Base-by-base conservation (phyloP, 1,284 basidiomycete genomes). In the Sporisorium scitamineum region DNA sequence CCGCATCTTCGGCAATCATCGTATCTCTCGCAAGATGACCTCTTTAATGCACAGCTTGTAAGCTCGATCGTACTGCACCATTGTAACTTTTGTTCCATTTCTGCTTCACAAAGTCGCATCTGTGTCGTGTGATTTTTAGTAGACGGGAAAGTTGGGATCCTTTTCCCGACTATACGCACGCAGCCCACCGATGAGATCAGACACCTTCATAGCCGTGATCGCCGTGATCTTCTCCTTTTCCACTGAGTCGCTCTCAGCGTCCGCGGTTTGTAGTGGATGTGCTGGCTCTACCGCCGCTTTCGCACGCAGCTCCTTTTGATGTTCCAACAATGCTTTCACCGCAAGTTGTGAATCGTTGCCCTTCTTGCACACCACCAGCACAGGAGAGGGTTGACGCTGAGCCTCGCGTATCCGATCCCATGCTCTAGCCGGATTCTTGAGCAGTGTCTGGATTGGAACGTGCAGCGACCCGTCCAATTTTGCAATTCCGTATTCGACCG, bases 401-500 rank as follows among this genome's bases (percentile, higher is more conserved):
- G 39, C 54, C 14, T 50, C n/a, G 11, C 47, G 34, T 13, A 80
- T 71, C 51, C 42, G 24, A 10, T 87, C 81, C 37, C 89, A 59
- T 60, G 88, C 85, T 9, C 85, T 72, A 5, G 80, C 72, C 0
- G 93, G 92, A 69, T 91, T 86, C 3, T 89, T 89, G 11, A 91
- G 86, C 0, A 94, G 85, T 32, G 89, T 87, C 31, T 87, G 85
- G 11, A 94, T 87, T 0, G 93, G 92, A 4, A 94, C 84, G 79
- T 92, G 95, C 59, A 86, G 88, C 5, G 93, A 94, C 0, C 87
- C 87, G 3, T 92, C 90, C 24, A 98, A 85, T 58, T 90, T 90
- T 72, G 94, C 95, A 44, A 99, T 97, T 0, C 91, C 92, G 84
- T 91, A 98, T 85, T 98, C 95, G 0, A 89, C 90, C 34, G 87